Base-by-base conservation (phyloP, 2,329 filamentous ascomycete genomes). In the Venturia asperata region DNA sequence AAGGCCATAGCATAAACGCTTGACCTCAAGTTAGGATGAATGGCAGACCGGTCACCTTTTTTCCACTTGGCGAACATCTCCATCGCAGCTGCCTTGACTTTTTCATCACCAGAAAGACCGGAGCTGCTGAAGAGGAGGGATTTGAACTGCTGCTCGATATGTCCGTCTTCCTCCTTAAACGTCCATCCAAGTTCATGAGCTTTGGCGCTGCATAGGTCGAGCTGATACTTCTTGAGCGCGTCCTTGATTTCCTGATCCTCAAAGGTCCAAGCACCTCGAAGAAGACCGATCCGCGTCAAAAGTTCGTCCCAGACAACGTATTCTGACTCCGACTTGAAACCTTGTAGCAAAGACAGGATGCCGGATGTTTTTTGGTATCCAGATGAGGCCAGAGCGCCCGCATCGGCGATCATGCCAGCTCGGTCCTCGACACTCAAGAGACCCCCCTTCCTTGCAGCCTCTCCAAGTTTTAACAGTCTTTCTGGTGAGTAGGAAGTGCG, bases 281-380 rank as follows among this genome's bases (percentile, higher is more conserved):
- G 83, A n/a, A 87, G 83, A 30, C 84, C 85, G 66, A 97, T 83
- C 60, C 92, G 87, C 58, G 88, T 84, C 62, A 92, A 84, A 66
- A 97, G 90, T 76, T 97, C 92, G 70, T 91, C 92, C 93, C 93
- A 97, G 3, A 97, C 93, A 47, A 97, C 90, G 69, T 92, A 97
- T 71, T 96, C 90, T 0, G 86, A 81, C 78, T 97, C 93, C 67
- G 78, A 80, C 72, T 87, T 85, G 73, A 97, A 94, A 62, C 89
- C 87, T 75, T 95, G 90, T 64, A 97, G 82, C 17, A 97, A 82
- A 64, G 89, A 92, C 55, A 97, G 79, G 63, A 96, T 83, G 15
- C 91, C 92, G 19, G 92, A 96, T 0, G 93, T 96, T 81, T 91
- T 95, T 76, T 96, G 91, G 76, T 96, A 96, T 41, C 93, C 93